phyloP scores from a whole-genome alignment of 1,139 yeast species.

The Suhomyces kunorum region DNA sequence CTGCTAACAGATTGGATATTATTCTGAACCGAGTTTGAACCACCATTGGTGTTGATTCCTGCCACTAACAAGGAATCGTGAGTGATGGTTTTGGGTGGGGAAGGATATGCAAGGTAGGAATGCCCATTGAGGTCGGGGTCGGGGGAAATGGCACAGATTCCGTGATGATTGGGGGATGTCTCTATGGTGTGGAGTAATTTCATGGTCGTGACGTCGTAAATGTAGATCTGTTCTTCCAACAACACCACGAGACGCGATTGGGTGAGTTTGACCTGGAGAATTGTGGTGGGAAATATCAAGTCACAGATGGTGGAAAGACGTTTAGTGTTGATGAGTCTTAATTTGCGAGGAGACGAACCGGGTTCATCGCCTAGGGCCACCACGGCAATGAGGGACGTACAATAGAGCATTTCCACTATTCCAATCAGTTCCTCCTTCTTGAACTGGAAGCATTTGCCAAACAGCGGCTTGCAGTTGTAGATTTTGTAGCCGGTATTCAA shows the following conservation, averaged over 20 bases:
- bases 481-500: slow-evolving; percentile 76
- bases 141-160: slow-evolving; percentile 68
- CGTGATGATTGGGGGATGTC: slow-evolving; percentile 67
- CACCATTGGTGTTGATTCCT: slow-evolving; percentile 50
- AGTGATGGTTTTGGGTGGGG: slow-evolving; percentile 61
- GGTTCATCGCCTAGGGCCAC: slow-evolving; percentile 89
- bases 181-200: slow-evolving; percentile 85
- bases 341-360: slow-evolving; percentile 74
- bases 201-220: slow-evolving; percentile 89
- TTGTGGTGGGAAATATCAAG: slow-evolving; percentile 82
- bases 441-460: slow-evolving; percentile 71
- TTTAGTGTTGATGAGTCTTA: slow-evolving; percentile 81
- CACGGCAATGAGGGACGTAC: slow-evolving; percentile 82
- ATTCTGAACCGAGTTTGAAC: slow-evolving; percentile 42
- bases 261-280: slow-evolving; percentile 76
- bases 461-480: slow-evolving; percentile 80
- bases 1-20: slow-evolving; percentile 48
- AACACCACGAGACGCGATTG: slow-evolving; percentile 72
- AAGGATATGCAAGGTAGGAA: slow-evolving; percentile 82
- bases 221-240: slow-evolving; percentile 80
- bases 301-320: slow-evolving; percentile 75
- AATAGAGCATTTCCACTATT: slow-evolving; percentile 86
- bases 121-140: slow-evolving; percentile 46
- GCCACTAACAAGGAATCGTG: slow-evolving; percentile 46
- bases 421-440: slow-evolving; percentile 58